These are phyloP conservation scores for Pholiota molesta DNA, from an alignment of 768 basidiomycete species.

Conservation along the genomic window DNA sequence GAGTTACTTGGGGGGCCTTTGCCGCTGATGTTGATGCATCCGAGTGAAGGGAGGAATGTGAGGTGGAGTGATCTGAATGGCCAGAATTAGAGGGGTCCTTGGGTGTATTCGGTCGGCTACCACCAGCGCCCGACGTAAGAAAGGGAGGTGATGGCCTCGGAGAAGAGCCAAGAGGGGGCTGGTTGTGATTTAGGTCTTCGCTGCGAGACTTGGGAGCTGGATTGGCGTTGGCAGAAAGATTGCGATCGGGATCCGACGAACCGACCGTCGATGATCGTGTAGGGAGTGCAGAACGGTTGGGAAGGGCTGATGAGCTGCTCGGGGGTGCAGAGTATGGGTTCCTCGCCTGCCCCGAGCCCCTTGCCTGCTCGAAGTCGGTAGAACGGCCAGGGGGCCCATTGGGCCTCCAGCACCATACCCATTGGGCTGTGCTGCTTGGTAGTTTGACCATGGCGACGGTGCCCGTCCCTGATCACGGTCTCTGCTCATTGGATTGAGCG, in stretches of 20 bases:
- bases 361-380: conserved; percentile 28
- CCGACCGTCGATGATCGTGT: conserved; percentile 68
- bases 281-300: conserved; percentile 58
- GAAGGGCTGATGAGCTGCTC: conserved; percentile 36
- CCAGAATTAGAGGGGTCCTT: conserved; percentile 57
- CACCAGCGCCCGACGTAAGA: conserved; percentile 39
- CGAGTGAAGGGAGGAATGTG: conserved; percentile 58
- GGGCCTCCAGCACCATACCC: conserved; percentile 19
- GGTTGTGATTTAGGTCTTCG: conserved; percentile 68
- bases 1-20: conserved; percentile 54
- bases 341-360: conserved; percentile 19
- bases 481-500: conserved; percentile 35
- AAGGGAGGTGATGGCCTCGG: conserved; percentile 49
- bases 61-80: conserved; percentile 51
- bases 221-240: conserved; percentile 37
- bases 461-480: conserved; percentile 37
- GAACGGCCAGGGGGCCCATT: conserved; percentile 24
- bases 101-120: conserved; percentile 62
- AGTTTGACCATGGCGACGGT: conserved; percentile 36
- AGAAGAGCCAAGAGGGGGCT: conserved; percentile 35
- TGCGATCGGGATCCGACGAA: conserved; percentile 56
- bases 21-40: conserved; percentile 48
- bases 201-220: conserved; percentile 59
- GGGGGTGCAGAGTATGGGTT: conserved; percentile 40
- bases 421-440: conserved; percentile 23